Evolutionary conservation across 176 grass and related monocot genomes (phyloP).

Genomic region (Urochloa ruziziensis): DNA sequence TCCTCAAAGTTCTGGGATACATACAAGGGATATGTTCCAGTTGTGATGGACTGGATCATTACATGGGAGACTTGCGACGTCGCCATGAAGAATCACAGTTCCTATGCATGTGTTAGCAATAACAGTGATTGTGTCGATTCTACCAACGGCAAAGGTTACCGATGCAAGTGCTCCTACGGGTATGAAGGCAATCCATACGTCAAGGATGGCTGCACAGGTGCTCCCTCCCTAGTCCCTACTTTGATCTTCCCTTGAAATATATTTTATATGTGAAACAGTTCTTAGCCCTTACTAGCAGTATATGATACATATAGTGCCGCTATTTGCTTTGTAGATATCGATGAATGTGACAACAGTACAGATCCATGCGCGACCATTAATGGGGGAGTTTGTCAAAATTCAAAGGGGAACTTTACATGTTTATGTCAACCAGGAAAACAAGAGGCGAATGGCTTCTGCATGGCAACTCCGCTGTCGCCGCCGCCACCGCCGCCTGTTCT

Average conservation of each 20-base stretch:
- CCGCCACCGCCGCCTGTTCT: no score
- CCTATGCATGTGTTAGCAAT: not conserved
- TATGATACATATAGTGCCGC: no score
- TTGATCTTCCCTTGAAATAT: not conserved
- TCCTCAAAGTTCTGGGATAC: not conserved
- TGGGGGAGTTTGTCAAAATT: not conserved
- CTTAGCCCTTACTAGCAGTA: no score
- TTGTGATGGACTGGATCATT: conserved; percentile 21
- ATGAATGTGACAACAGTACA: not conserved
- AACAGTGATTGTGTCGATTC: not conserved
- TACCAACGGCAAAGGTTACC: not conserved
- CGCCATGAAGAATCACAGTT: not conserved
- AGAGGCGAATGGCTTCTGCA: not conserved
- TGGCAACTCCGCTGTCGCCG: no score
- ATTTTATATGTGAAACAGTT: no score
- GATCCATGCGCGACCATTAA: not conserved
- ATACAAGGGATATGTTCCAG: not conserved
- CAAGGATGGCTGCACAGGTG: conserved; percentile 9
- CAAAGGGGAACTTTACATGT: not conserved
- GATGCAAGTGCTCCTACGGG: not conserved
- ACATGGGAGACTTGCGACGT: not conserved
- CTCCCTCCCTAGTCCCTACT: no score
- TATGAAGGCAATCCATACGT: conserved; percentile 18
- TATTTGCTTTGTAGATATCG: no score
- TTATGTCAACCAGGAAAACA: not conserved